Evolutionary conservation across 495 filamentous ascomycete genomes (phyloP), one percentile per base, ranked within the genome.

Genomic region (Friedmanniomyces endolithicus): DNA sequence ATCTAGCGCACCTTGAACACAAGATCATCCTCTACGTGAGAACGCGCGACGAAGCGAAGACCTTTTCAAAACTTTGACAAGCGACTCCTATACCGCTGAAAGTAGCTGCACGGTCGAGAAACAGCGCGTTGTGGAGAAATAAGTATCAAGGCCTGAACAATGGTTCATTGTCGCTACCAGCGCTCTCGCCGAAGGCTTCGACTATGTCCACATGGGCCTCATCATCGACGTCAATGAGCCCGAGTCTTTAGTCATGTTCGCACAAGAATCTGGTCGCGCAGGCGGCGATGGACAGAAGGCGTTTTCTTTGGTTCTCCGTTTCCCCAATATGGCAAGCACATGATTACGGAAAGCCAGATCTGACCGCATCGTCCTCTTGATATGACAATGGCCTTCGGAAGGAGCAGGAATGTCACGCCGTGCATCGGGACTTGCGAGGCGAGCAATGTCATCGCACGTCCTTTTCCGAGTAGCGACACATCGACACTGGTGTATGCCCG

Each of bases 81-180:
- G 27, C 27, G 27, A 31, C 9, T 9, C 3, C 4, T 31, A 31
- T 31, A 31, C 27, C n/a, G n/a, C n/a, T n/a, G n/a, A n/a, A n/a
- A n/a, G n/a, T n/a, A n/a, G n/a, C n/a, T n/a, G n/a, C n/a, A n/a
- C 9, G 27, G 27, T 31, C 27, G 27, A 9, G 27, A 31, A 31
- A 3, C 27, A 9, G 27, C 4, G 27, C 12, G 39, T 4, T 2
- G 39, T 6, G 6, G 39, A 41, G 39, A 41, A 41, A 14, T 2
- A 2, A 14, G 39, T 22, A 2, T n/a, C 16, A n/a, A n/a, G n/a
- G 6, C 39, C 16, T 22, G 4, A 41, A 6, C 39, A 14, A 41
- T 41, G 39, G 39, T 48, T n/a, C 17, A 48, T 55, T 24, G 44
- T 55, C 11, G 53, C 53, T 14, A 55, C 53, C 4, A n/a, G 8